Base-by-base conservation (phyloP, 2,329 filamentous ascomycete genomes). In the Plectosphaerella plurivora region DNA sequence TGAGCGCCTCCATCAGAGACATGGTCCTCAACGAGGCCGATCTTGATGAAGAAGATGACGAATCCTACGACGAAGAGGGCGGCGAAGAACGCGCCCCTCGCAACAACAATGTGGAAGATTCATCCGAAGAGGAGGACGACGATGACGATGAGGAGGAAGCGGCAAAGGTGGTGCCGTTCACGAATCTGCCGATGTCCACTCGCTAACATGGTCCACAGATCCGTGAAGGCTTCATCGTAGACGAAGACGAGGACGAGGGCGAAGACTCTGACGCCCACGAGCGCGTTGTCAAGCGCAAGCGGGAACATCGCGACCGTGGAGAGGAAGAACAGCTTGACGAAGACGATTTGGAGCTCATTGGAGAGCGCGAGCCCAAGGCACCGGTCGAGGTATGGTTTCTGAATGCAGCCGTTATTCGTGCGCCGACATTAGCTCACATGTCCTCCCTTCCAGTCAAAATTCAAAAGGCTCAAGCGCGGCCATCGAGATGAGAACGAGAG, bases 381-480 rank as follows among this genome's bases (percentile, higher is more conserved):
- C 76, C 84, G 46, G 72, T 85, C 57, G 84, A 93, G 81, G 89
- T 91, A 81, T 59, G 77, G 60, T 39, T n/a, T n/a, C 20, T 36
- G 18, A 37, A 47, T 25, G 37, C 12, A 16, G 42, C 20, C 28
- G 22, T n/a, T 11, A 36, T 22, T 46, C 45, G 53, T 15, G 10
- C n/a, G 22, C 22, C 47, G 10, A 28, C 6, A 9, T 37, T 35
- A 45, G 28, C 61, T 68, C 47, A 67, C 53, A 44, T 41, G 22
- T 51, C 48, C 12, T 12, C 36, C 12, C 36, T 35, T 47, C 3
- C 57, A 96, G 87, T 87, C 87, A 60, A 95, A 96, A 67, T 96
- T 95, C 78, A 99, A 99, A 73, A 89, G 94, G 41, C 83, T 99
- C 51, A 99, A 97, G 77, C 89, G 91, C 59, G 93, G 94, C 51